Evolutionary conservation across 768 basidiomycete species (phyloP), one percentile per base, ranked within the genome.

Genomic region (Gyrodon lividus): DNA sequence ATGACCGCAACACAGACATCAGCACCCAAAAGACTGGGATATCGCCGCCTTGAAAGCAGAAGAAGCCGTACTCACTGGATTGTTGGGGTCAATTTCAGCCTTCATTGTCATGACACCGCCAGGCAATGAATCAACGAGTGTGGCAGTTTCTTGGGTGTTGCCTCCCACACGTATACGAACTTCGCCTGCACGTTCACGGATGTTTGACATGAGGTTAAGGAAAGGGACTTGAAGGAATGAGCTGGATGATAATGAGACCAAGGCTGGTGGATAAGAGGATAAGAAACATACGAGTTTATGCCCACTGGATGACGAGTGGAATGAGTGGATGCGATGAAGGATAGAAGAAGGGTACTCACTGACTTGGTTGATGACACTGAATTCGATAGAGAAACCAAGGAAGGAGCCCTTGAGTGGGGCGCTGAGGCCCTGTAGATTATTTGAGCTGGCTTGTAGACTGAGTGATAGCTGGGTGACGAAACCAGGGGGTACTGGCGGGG

Each of bases 371-470:
- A 77, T 75, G 7, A 86, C 80, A 17, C 81, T 82, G 71, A 85
- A 74, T 65, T 87, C 85, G 26, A 87, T 72, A 1, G 76, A 78
- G 55, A 85, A 86, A 0, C 84, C 84, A 45, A 83, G 64, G 30
- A 77, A 78, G 39, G 74, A 73, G 16, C 76, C 75, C 48, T 61
- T 62, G 46, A 70, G 68, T 3, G 66, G 61, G 33, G 72, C 70
- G 9, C 52, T 50, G 13, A 57, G 53, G 5, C 58, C 61, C 14
- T 35, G 26, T 3, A 58, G 35, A 42, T 51, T 28, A 17, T 37
- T 28, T 2, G 59, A 46, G 3, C 41, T 74, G 43, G 63, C 65
- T 10, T 53, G 55, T 39, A 57, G 43, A 42, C 46, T 63, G 0
- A 72, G 50, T n/a, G 41, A 54, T 31, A 40, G 67, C 48, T 39